Evolutionary conservation across 768 basidiomycete genomes (phyloP), one percentile per base, ranked within the genome.

Genomic region (Serendipita sp.): DNA sequence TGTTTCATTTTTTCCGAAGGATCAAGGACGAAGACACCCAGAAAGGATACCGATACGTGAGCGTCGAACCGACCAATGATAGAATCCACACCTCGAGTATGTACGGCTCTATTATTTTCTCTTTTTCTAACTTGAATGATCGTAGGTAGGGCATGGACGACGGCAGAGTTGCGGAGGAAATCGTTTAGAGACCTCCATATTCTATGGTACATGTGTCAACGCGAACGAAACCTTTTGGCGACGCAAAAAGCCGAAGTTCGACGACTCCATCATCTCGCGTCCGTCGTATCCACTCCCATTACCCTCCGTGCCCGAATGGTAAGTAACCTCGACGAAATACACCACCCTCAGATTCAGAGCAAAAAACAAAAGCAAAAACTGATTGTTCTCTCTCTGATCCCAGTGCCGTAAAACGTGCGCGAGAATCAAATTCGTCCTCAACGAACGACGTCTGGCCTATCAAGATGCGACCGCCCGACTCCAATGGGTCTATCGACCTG

Each of bases 341-440:
- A 40, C 64, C n/a, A 13, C 23, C 33, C 37, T 44, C 55, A 23
- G 23, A 23, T 23, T 23, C 23, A 23, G 23, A 23, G 23, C 23
- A 23, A 23, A 23, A 23, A 23, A 23, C 23, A 23, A 18, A 66
- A 63, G 62, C 65, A 36, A 64, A 64, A 43, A 13, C 34, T 53
- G 23, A 23, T 0, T 23, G 23, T 23, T 23, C 23, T 23, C 23
- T 23, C 23, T 23, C 23, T 23, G 23, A 23, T 23, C 23, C 23
- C 23, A 96, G 92, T 86, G 85, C 74, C 87, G 88, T 23, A 95
- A 93, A 77, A 86, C 90, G 18, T 95, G 96, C 92, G 91, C 90
- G n/a, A 84, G 91, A 18, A 91, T 98, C 73, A 98, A 98, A 73
- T 84, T 81, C 65, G 84, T 97, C 23, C 77, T 97, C 58, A 91